Conservation (phyloP, 1,284 basidiomycete genomes). For the Schizopora paradoxa region DNA sequence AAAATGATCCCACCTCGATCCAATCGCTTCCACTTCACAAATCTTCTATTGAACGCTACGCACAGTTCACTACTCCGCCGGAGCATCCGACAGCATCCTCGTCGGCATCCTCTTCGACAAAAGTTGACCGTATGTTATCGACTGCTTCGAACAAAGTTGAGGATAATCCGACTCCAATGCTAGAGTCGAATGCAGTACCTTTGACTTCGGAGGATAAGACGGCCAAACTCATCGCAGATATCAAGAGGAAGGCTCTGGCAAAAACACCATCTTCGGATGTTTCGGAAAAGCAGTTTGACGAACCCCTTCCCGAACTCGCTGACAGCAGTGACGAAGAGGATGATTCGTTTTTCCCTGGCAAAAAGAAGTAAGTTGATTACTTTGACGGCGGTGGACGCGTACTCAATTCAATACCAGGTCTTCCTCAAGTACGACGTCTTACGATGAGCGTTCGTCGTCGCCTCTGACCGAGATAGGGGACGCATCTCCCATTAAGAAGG, state of each 20-base stretch:
- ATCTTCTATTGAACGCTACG: not conserved
- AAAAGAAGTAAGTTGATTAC: too few relatives aligned
- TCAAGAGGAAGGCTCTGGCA: conserved; percentile 50
- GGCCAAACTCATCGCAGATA: conserved; percentile 52
- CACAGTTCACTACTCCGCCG: not conserved
- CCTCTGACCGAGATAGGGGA: too few relatives aligned
- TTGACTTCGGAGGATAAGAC: conserved; percentile 46
- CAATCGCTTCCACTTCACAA: conserved; percentile 3
- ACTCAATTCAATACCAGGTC: too few relatives aligned
- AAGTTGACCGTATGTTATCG: conserved; percentile 1
- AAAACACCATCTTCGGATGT: conserved; percentile 39
- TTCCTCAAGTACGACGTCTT: too few relatives aligned
- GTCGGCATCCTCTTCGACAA: conserved; percentile 10
- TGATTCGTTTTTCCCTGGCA: too few relatives aligned
- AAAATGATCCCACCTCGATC: conserved; percentile 6
- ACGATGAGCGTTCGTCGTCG: too few relatives aligned
- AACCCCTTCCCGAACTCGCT: too few relatives aligned
- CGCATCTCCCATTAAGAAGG: too few relatives aligned
- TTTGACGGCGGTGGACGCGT: too few relatives aligned
- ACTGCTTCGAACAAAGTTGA: conserved; percentile 12
- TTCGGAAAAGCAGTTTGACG: conserved; percentile 23
- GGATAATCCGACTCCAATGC: conserved; percentile 25
- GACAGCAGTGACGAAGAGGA: conserved; percentile 36
- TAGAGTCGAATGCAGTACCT: conserved; percentile 41
- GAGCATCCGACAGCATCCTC: not conserved